Evolutionary conservation across 1,139 yeast genomes (phyloP), one percentile per base, ranked within the genome.

Genomic region (Scheffersomyces segobiensis): DNA sequence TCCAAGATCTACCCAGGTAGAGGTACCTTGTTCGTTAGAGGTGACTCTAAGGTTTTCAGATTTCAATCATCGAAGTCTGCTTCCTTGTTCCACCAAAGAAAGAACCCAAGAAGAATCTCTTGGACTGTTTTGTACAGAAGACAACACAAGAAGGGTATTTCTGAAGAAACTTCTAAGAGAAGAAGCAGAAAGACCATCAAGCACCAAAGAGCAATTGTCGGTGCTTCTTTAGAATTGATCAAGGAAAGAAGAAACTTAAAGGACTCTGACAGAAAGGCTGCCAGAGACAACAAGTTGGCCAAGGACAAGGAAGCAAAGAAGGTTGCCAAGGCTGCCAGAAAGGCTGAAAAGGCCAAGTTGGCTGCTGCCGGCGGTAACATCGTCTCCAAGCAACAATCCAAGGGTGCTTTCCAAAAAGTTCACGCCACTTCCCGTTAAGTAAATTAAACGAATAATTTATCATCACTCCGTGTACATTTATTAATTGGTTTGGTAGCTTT

Each of bases 1-100:
- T 84, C 93, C 79, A 95, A 93, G 87, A 95, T 95, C 89, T 96
- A 95, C 97, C 99, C 99, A 87, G 98, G 99, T 85, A 91, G 98
- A 88, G 99, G 99, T 86, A 92, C 96, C 81, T 89, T 95, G 82
- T 95, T 92, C 80, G 95, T 95, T 83, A 93, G 99, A 86, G 98
- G 98, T 76, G 99, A 95, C 93, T 93, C 98, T 78, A 95, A 95
- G 87, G 83, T 93, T 78, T 95, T 95, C 97, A 93, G 99, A 89
- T 95, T 96, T 96, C 96, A 91, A 83, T 89, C 93, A 80, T 91
- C 98, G 72, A 96, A 95, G 87, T 87, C 97, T 78, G 96, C 97
- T 76, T 93, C 99, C 79, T 89, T 95, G 78, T 95, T 95, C 96
- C 88, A 89, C 79, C 99, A 96, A 88, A 93, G 98, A 89, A 95